These are phyloP conservation scores for Candida nonsorbophila DNA, from an alignment of 805 yeast genomes.

Conservation along the genomic window DNA sequence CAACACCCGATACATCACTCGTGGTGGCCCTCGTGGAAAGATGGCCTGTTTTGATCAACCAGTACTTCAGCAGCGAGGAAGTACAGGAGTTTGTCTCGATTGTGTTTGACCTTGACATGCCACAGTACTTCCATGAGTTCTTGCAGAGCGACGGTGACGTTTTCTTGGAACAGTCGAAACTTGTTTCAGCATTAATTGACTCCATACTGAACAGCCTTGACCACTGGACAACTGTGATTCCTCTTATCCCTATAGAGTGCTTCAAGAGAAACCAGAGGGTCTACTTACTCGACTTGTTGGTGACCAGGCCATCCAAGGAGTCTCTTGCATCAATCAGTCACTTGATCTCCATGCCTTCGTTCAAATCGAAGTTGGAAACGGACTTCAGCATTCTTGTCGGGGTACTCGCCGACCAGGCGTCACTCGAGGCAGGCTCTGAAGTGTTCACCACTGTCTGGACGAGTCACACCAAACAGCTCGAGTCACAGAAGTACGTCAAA, in stretches of 20 bases:
- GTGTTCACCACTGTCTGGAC: conserved; percentile 35
- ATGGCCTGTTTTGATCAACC: conserved; percentile 50
- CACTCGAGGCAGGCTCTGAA: conserved; percentile 1
- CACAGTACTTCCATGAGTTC: conserved; percentile 4
- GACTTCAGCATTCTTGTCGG: conserved; percentile 18
- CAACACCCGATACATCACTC: no score
- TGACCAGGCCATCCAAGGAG: background rate
- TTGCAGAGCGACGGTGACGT: conserved; percentile 23
- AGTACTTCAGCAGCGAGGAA: conserved; percentile 21
- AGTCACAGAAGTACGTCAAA: no score
- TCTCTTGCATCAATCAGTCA: conserved; percentile 12
- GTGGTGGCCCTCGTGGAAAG: no score
- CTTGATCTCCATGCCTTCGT: conserved; percentile 47
- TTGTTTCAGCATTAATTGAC: conserved; percentile 17
- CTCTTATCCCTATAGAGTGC: conserved; percentile 46
- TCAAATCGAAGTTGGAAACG: conserved; percentile 47
- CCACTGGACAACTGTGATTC: conserved; percentile 8
- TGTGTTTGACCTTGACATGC: conserved; percentile 15
- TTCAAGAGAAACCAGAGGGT: conserved; percentile 20
- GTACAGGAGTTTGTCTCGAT: conserved; percentile 20
- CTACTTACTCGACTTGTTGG: conserved; percentile 8
- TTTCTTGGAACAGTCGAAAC: conserved; percentile 43
- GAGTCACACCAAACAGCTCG: conserved; percentile 21
- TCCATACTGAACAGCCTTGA: background rate
- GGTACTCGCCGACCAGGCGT: background rate